phyloP scores from a whole-genome alignment of 2,329 filamentous ascomycete species.

The Penicillium sp. region DNA sequence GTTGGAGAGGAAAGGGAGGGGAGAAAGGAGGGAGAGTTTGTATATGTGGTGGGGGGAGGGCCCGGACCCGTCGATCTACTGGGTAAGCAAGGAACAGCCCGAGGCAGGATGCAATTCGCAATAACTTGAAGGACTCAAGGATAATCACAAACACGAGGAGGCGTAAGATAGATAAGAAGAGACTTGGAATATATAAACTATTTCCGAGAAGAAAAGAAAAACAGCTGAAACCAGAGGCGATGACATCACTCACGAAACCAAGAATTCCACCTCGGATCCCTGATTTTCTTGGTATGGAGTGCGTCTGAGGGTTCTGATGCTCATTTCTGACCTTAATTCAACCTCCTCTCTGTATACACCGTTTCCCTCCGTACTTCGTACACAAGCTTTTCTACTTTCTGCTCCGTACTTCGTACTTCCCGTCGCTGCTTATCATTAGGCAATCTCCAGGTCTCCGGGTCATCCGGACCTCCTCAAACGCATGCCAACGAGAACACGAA shows the following conservation, averaged over 20 bases:
- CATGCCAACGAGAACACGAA: not conserved
- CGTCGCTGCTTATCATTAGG: not conserved
- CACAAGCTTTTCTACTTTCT: not conserved
- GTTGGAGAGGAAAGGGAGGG: not conserved
- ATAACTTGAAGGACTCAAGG: no score
- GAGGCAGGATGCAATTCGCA: not conserved
- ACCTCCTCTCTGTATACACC: not conserved
- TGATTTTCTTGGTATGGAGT: constrained; percentile 11
- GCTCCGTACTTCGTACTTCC: not conserved
- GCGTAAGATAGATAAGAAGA: not conserved
- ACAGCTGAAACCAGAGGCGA: not conserved
- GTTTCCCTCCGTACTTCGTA: not conserved
- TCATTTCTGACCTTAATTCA: not conserved
- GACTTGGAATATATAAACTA: not conserved
- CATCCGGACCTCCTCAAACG: not conserved
- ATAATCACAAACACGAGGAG: no score
- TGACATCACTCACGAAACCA: constrained; percentile 8
- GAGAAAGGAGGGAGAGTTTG: constrained; percentile 2
- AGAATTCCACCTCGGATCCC: not conserved
- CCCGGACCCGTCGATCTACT: constrained; percentile 11
- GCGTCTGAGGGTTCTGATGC: not conserved
- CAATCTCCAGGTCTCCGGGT: not conserved
- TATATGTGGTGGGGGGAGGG: constrained; percentile 12
- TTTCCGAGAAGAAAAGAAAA: not conserved
- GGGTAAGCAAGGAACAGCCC: not conserved